Percentiles rank a stretch among this genome's conserved stretches.
Conservation (phyloP, 2,329 filamentous ascomycete genomes). For the Phyllosticta capitalensis region DNA sequence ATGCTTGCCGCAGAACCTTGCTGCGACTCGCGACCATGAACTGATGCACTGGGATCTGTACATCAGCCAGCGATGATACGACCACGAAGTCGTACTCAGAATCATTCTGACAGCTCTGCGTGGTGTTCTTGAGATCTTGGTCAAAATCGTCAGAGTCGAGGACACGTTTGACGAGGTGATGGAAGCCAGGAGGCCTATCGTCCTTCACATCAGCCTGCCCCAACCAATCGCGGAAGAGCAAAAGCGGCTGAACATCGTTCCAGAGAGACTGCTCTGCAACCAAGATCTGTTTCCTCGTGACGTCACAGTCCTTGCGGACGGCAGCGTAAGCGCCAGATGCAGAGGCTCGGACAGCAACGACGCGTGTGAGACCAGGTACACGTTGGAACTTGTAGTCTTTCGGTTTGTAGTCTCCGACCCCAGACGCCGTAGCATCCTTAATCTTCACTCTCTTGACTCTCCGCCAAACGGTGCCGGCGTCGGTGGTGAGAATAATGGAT, state of each 20-base stretch:
- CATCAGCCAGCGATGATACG: slow-evolving; percentile 52
- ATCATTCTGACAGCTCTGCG: slow-evolving; percentile 27
- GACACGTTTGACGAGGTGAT: slow-evolving; percentile 46
- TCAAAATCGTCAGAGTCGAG: slow-evolving; percentile 59
- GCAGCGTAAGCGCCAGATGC: slow-evolving; percentile 84
- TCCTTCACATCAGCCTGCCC: slow-evolving; percentile 31
- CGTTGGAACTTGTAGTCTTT: slow-evolving; percentile 96
- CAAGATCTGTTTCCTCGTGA: slow-evolving; percentile 62
- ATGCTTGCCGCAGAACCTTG: slow-evolving; percentile 47
- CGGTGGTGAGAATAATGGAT: slow-evolving; percentile 86
- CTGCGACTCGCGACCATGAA: slow-evolving; percentile 74
- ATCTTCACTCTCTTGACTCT: slow-evolving; percentile 73
- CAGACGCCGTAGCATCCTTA: slow-evolving; percentile 52
- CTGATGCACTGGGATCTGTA: slow-evolving; percentile 70
- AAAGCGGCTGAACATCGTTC: slow-evolving; percentile 61
- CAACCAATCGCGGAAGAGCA: slow-evolving; percentile 49
- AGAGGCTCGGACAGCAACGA: slow-evolving; percentile 76
- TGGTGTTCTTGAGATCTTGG: slow-evolving; percentile 46
- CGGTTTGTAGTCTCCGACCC: slow-evolving; percentile 48
- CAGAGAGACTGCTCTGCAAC: slow-evolving; percentile 61
- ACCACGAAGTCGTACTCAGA: slow-evolving; percentile 36
- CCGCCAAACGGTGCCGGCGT: slow-evolving; percentile 87
- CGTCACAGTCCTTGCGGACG: slow-evolving; percentile 72
- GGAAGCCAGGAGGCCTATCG: slow-evolving; percentile 32
- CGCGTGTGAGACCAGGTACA: slow-evolving; percentile 77